Evolutionary conservation across 352 stramenopile genomes (phyloP), one percentile per base, ranked within the genome.

Genomic region (Phytophthora pini): DNA sequence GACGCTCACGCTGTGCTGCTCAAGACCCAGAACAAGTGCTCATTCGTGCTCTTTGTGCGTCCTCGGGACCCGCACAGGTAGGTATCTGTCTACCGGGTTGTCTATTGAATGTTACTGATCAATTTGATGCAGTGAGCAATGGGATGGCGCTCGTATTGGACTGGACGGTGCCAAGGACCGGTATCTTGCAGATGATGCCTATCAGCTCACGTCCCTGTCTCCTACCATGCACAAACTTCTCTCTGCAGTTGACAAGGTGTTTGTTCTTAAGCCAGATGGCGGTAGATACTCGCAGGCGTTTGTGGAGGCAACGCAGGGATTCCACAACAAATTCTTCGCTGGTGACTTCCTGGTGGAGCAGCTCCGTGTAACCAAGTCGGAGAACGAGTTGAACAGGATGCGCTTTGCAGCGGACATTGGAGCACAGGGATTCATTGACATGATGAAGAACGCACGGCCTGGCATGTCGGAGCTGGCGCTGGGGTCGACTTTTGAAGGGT

Each of bases 21-120:
- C 52, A 95, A 95, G 74, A 82, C 68, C 9, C 59, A 78, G 39
- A 55, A 78, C 31, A 88, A 82, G 56, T 82, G 70, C 41, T 84
- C 74, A 1, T 95, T 90, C 62, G 74, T 89, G 54, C 70, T 95
- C 3, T 92, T 95, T 47, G 83, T 92, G 43, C 81, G 78, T n/a
- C 80, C 87, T 3, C 84, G 87, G 6, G 83, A 95, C 45, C 77
- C 74, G 4, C 80, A 89, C 64, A 89, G 77, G 84, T 89, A 50
- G 22, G 24, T 57, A 8, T 20, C 2, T 44, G 13, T 12, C 9
- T 36, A 13, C 31, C 2, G 0, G 17, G 11, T 24, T 22, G 5
- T 15, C 27, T 45, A 6, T 52, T 47, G 15, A 13, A 4, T 39
- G 36, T 40, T 43, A 51, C 12, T 52, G 53, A n/a, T 45, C 56